Base-by-base conservation (phyloP, 2,329 filamentous ascomycete genomes). In the Simplicillium aogashimaense region DNA sequence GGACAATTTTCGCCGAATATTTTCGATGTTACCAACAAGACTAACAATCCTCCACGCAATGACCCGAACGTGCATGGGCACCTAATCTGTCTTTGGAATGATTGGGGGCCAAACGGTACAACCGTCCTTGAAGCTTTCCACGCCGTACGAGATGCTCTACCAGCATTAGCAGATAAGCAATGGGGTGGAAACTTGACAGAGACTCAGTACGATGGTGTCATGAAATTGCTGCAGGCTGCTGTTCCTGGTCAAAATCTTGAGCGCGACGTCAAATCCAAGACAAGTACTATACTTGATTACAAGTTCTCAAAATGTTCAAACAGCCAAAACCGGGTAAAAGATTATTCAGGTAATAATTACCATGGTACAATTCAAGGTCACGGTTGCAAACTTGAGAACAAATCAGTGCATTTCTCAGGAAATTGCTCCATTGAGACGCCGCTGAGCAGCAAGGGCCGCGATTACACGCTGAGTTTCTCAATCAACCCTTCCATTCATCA, bases 401-500 rank as follows among this genome's bases (percentile, higher is more conserved):
- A 48, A 0, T 51, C 55, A 5, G 43, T 69, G 3, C 37, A 48
- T 1, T 46, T 70, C 17, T 49, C 52, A 3, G 43, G 55, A 1
- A 43, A 51, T 1, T 74, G 70, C 48, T 54, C 55, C 3, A 43
- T 75, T 3, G 53, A 45, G 4, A 76, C 71, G 1, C 70, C 70
- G 1, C 50, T 75, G 3, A 55, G 54, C 0, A 70, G 67, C 36
- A 79, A 78, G 50, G 75, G 75, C 3, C 62, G 71, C 43, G 61
- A 76, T 48, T 78, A 78, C 52, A 74, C 67, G 0, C 60, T 78
- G 1, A 60, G 65, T 0, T 61, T 78, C 12, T 56, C 60, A 1
- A 48, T 72, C 1, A 52, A 47, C 9, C 45, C 45, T 2, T 36
- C 37, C 11, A 34, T 30, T n/a, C n/a, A 29, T 9, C 40, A 41